phyloP scores from a whole-genome alignment of 495 filamentous ascomycete genomes.

The Penicillium tannophilum region DNA sequence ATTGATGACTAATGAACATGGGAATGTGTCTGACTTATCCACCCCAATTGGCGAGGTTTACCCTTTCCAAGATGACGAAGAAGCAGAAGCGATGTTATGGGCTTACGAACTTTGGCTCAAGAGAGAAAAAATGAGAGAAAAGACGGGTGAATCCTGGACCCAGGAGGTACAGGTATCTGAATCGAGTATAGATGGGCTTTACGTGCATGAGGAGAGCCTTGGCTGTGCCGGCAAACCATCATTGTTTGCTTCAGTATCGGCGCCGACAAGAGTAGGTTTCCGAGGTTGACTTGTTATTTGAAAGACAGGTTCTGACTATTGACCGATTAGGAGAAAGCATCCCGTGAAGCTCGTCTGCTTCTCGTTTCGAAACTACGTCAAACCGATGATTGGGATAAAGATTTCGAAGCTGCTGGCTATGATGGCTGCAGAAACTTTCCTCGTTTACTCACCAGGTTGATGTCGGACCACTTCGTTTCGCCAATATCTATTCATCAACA shows the following conservation, averaged over 20 bases:
- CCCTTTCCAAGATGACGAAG: not conserved
- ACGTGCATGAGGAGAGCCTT: not conserved
- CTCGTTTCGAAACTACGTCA: constrained; percentile 8
- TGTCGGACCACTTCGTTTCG: not conserved
- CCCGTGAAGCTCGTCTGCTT: not conserved
- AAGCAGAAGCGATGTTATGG: not conserved
- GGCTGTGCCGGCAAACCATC: not conserved
- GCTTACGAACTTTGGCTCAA: not conserved
- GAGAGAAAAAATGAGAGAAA: not conserved
- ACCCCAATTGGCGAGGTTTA: not conserved
- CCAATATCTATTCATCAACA: no score
- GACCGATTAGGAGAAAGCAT: not conserved
- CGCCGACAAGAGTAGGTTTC: not conserved
- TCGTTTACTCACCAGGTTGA: not conserved
- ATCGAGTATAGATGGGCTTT: not conserved
- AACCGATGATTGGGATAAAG: constrained; percentile 8
- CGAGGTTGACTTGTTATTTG: not conserved
- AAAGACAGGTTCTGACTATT: not conserved
- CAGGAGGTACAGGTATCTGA: not conserved
- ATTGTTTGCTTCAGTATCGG: not conserved
- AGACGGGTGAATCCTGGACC: not conserved
- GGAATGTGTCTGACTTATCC: not conserved
- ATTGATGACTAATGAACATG: not conserved
- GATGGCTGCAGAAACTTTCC: not conserved
- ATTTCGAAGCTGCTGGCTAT: not conserved